Percentiles rank a stretch among this genome's conserved stretches.
These are phyloP conservation scores for Trichoderma breve DNA, from an alignment of 2,329 filamentous ascomycete species.

Conservation along the genomic window DNA sequence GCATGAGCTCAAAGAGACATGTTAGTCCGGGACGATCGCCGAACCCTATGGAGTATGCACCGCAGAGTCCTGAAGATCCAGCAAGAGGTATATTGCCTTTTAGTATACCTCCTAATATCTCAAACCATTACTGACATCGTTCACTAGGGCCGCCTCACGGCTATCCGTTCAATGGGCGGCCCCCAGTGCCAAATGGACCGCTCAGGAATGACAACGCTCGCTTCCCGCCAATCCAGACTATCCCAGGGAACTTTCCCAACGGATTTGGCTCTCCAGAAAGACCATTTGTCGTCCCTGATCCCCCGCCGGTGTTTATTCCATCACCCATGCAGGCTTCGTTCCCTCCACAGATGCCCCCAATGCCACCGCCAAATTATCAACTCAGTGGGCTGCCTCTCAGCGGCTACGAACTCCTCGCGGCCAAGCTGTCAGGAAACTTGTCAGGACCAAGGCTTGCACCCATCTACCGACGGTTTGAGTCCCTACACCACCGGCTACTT, in stretches of 20 bases:
- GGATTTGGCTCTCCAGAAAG: slow-evolving; percentile 17
- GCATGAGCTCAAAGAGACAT: slow-evolving; percentile 16
- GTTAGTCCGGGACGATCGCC: slow-evolving; percentile 20
- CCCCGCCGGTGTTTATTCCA: background rate
- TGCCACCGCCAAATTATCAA: slow-evolving; percentile 7
- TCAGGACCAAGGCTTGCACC: slow-evolving; percentile 45
- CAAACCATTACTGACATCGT: background rate
- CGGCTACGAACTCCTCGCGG: slow-evolving; percentile 63
- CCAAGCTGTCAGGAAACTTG: slow-evolving; percentile 42
- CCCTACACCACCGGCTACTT: slow-evolving; percentile 77
- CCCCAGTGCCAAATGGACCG: background rate
- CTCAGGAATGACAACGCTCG: background rate
- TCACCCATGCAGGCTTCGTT: slow-evolving; percentile 5
- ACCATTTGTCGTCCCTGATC: background rate
- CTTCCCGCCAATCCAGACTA: background rate
- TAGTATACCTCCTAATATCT: background rate
- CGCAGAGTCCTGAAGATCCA: background rate
- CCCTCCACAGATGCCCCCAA: background rate
- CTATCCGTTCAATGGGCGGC: background rate
- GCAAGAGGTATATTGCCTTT: background rate
- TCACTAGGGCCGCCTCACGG: background rate
- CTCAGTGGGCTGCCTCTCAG: slow-evolving; percentile 43
- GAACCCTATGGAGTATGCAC: slow-evolving; percentile 21
- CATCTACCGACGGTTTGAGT: slow-evolving; percentile 80
- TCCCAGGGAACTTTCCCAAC: background rate